A percentile compares a stretch with the other conserved stretches of the same genome.
phyloP scores from a whole-genome alignment of 2,329 filamentous ascomycete species.

The Ilyonectria destructans region DNA sequence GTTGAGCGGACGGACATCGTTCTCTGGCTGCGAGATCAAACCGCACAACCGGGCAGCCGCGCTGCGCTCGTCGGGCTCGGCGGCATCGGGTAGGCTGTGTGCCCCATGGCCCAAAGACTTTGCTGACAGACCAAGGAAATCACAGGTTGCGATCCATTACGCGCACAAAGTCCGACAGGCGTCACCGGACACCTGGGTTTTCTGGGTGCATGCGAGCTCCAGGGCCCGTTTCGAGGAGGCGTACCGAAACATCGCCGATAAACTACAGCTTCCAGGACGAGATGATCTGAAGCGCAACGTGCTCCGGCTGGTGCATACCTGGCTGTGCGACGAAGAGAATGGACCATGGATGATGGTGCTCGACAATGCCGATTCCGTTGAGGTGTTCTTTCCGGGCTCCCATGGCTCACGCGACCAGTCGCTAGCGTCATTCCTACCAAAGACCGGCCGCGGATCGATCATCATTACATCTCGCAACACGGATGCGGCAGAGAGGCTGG shows the following conservation, averaged over 20 bases:
- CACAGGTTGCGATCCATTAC: conserved; percentile 27
- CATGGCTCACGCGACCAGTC: neutral
- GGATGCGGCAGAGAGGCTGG: neutral
- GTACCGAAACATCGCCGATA: conserved; percentile 18
- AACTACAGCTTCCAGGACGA: conserved; percentile 2
- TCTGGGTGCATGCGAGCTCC: conserved; percentile 29
- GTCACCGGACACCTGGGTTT: conserved; percentile 8
- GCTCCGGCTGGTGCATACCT: conserved; percentile 8
- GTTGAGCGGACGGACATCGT: neutral
- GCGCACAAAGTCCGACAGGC: conserved; percentile 18
- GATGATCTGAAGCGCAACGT: conserved; percentile 15
- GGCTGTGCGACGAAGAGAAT: conserved; percentile 20
- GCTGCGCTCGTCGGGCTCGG: neutral
- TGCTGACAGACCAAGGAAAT: conserved; percentile 22
- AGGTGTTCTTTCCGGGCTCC: neutral
- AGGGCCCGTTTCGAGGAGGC: conserved; percentile 19
- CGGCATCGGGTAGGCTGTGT: too few relatives aligned
- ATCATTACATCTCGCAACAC: conserved; percentile 9
- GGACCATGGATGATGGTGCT: conserved; percentile 14
- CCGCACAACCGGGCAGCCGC: too few relatives aligned
- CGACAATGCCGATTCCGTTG: conserved; percentile 22
- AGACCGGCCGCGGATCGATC: conserved; percentile 1
- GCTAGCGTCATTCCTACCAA: neutral
- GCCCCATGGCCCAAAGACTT: too few relatives aligned
- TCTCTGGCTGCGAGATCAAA: neutral